These are phyloP conservation scores for Trichocomaceae sp. DNA, from an alignment of 2,329 filamentous ascomycete species.

Conservation along the genomic window DNA sequence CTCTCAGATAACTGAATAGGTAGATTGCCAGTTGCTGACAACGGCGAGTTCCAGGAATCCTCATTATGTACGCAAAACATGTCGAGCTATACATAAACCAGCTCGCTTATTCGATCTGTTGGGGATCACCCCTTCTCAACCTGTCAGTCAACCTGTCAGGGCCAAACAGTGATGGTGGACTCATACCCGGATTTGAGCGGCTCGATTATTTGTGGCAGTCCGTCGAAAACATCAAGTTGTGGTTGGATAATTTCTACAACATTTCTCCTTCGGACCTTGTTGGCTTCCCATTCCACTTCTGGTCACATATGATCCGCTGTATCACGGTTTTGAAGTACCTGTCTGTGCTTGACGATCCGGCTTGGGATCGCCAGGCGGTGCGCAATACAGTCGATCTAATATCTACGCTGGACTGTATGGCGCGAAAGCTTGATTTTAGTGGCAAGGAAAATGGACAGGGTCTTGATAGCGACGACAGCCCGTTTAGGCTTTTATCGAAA, in stretches of 20 bases:
- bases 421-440: slow-evolving; percentile 22
- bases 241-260: slow-evolving; percentile 27
- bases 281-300: slow-evolving; percentile 32
- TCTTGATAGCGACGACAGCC: slow-evolving; percentile 25
- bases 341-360: slow-evolving; percentile 31
- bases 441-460: slow-evolving; percentile 24
- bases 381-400: slow-evolving; percentile 27
- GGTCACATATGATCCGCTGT: slow-evolving; percentile 32
- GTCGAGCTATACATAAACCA: slow-evolving; percentile 25
- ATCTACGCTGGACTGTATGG: slow-evolving; percentile 26
- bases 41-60: slow-evolving; percentile 17
- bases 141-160: slow-evolving; percentile 1
- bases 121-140: slow-evolving; percentile 11
- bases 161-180: slow-evolving; percentile 6
- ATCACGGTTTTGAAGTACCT: slow-evolving; percentile 33
- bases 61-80: slow-evolving; percentile 24
- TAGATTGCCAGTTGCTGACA: not conserved
- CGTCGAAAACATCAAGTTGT: slow-evolving; percentile 29
- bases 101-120: slow-evolving; percentile 21
- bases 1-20: too few species aligned
- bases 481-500: slow-evolving; percentile 21
- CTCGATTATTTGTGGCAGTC: slow-evolving; percentile 31
- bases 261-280: slow-evolving; percentile 21
- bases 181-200: slow-evolving; percentile 24
- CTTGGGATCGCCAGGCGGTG: slow-evolving; percentile 34